phyloP scores from a whole-genome alignment of 2,329 filamentous ascomycete genomes.

The Paracamarosporium sp. region DNA sequence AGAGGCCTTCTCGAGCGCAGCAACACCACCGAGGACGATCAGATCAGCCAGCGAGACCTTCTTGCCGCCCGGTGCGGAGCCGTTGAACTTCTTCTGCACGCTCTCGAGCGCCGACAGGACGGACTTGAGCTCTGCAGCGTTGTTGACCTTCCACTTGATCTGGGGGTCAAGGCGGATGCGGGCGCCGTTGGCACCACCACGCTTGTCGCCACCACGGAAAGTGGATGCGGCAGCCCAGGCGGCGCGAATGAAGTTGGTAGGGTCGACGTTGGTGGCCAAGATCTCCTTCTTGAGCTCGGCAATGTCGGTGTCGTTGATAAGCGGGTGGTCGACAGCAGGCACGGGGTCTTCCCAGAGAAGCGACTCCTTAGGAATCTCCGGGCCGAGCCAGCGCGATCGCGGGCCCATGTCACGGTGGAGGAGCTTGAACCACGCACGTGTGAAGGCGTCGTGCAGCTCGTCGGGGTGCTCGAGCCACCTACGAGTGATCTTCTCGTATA shows the following conservation, averaged over 20 bases:
- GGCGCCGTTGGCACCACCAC: slow-evolving; percentile 80
- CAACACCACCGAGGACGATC: slow-evolving; percentile 75
- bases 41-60: slow-evolving; percentile 80
- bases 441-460: slow-evolving; percentile 72
- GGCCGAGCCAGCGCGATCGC: slow-evolving; percentile 72
- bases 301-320: slow-evolving; percentile 69
- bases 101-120: slow-evolving; percentile 68
- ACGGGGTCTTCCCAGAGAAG: slow-evolving; percentile 80
- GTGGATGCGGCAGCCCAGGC: slow-evolving; percentile 46
- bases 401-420: slow-evolving; percentile 82
- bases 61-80: slow-evolving; percentile 61
- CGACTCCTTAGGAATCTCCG: slow-evolving; percentile 73
- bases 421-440: slow-evolving; percentile 83
- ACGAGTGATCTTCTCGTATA: slow-evolving; percentile 77
- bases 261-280: slow-evolving; percentile 66
- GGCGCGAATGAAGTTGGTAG: slow-evolving; percentile 65
- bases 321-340: slow-evolving; percentile 63
- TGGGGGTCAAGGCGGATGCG: slow-evolving; percentile 77
- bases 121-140: slow-evolving; percentile 69
- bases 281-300: slow-evolving; percentile 72
- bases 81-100: slow-evolving; percentile 72
- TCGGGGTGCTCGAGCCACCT: slow-evolving; percentile 73
- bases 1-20: slow-evolving; percentile 76
- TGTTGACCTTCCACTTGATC: slow-evolving; percentile 77
- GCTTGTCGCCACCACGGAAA: slow-evolving; percentile 72